Conservation (phyloP, 331 rosid genomes). For the Malus hybrid region DNA sequence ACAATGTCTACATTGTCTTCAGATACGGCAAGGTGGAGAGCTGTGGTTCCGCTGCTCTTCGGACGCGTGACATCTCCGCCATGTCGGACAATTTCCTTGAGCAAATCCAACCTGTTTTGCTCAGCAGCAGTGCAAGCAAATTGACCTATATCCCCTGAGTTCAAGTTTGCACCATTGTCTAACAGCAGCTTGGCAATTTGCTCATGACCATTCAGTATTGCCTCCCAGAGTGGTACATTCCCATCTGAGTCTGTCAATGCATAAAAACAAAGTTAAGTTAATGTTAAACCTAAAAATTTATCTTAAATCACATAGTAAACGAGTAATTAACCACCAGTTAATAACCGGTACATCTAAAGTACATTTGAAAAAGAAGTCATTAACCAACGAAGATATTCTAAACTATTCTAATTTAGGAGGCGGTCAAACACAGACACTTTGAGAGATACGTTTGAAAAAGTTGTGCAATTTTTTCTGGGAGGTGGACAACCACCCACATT, state of each 20-base stretch:
- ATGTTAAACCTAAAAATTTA: background rate
- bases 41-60: conserved; percentile 44
- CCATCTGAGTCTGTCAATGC: conserved; percentile 59
- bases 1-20: conserved; percentile 60
- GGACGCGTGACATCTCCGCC: conserved; percentile 64
- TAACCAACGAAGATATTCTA: background rate
- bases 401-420: too few relatives aligned
- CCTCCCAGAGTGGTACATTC: conserved; percentile 80
- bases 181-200: conserved; percentile 38
- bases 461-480: background rate
- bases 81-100: conserved; percentile 37
- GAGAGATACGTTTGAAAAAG: background rate
- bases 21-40: conserved; percentile 76
- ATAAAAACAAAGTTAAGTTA: background rate
- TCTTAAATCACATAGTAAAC: background rate
- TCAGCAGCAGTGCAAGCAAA: conserved; percentile 64
- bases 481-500: background rate
- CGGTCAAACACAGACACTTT: background rate
- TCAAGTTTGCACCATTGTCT: conserved; percentile 60
- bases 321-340: too few relatives aligned
- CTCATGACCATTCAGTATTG: conserved; percentile 51
- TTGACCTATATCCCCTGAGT: conserved; percentile 47
- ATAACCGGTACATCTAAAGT: too few relatives aligned
- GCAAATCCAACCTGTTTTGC: conserved; percentile 46
- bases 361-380: too few relatives aligned